Conservation (phyloP, 345 rosid species). For the Aurinia saxatilis region DNA sequence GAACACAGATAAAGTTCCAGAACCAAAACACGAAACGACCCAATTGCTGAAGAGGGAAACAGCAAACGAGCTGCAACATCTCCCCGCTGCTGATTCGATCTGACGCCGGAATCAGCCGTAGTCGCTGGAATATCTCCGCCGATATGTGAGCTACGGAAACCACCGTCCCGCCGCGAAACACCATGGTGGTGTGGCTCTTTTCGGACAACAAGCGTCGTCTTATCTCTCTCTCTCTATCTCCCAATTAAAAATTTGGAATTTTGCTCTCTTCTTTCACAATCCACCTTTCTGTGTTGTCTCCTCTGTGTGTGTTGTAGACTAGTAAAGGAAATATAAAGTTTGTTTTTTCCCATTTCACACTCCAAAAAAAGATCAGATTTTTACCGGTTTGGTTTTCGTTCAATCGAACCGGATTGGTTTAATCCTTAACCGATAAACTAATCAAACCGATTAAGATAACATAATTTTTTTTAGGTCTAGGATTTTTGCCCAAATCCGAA, state of each 20-base stretch:
- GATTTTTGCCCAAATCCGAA: too few relatives aligned
- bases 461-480: too few relatives aligned
- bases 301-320: background rate
- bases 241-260: background rate
- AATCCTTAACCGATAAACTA: too few relatives aligned
- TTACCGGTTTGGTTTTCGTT: background rate
- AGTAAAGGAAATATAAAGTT: background rate
- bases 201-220: background rate
- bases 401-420: too few relatives aligned
- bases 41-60: conserved; percentile 57
- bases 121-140: conserved; percentile 41
- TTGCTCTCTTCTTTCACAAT: background rate
- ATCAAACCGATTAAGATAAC: background rate
- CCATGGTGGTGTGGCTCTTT: conserved; percentile 32
- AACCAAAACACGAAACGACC: conserved; percentile 62
- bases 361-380: too few relatives aligned
- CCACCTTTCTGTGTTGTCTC: conserved; percentile 5
- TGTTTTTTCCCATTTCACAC: background rate
- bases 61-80: conserved; percentile 63
- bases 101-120: conserved; percentile 34
- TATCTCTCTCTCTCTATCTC: background rate
- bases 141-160: conserved; percentile 49
- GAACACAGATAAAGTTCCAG: conserved; percentile 67
- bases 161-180: conserved; percentile 45
- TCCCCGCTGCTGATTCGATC: conserved; percentile 47